A percentile compares a stretch with the other conserved stretches of the same genome.
phyloP scores from a whole-genome alignment of 192 early-diverging fungal genomes.

The Coemansia sp. region DNA sequence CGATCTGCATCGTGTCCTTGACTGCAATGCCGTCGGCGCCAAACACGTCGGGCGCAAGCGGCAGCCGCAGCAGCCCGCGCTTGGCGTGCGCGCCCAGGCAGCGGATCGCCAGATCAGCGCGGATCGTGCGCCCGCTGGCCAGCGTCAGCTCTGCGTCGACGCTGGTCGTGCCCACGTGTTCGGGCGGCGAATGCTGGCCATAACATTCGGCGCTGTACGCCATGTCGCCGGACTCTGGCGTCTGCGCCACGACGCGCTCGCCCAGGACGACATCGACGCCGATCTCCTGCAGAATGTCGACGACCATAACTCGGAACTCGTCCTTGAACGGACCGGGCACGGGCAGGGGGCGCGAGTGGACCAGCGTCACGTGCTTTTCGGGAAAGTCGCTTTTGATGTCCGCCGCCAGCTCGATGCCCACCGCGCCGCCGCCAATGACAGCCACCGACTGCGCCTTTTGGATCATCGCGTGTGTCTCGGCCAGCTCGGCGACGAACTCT shows the following conservation, averaged over 20 bases:
- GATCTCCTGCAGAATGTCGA: slow-evolving; percentile 24
- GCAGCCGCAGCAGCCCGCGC: slow-evolving; percentile 6
- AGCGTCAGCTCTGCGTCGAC: slow-evolving; percentile 15
- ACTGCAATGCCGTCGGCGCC: slow-evolving; percentile 41
- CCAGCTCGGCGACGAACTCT: slow-evolving; percentile 22
- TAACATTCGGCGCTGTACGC: not conserved
- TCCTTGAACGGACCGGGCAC: slow-evolving; percentile 41
- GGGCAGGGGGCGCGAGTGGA: slow-evolving; percentile 35
- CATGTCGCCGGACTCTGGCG: slow-evolving; percentile 29
- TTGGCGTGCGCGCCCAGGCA: slow-evolving; percentile 24
- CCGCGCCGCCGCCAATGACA: slow-evolving; percentile 74
- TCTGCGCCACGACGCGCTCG: slow-evolving; percentile 25
- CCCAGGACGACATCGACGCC: slow-evolving; percentile 42
- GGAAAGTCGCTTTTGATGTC: slow-evolving; percentile 59
- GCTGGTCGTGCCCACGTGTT: not conserved
- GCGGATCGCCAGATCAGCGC: slow-evolving; percentile 25
- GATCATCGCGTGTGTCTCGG: slow-evolving; percentile 42
- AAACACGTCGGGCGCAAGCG: not conserved
- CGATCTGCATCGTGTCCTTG: slow-evolving; percentile 75
- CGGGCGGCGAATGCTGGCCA: not conserved
- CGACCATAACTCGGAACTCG: slow-evolving; percentile 20
- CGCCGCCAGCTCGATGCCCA: slow-evolving; percentile 77
- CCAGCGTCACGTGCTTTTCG: slow-evolving; percentile 40
- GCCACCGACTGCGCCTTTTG: slow-evolving; percentile 55
- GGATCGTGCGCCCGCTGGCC: slow-evolving; percentile 4